These are phyloP conservation scores for Carex parvula DNA, from an alignment of 176 grass and related monocot species.

Conservation along the genomic window DNA sequence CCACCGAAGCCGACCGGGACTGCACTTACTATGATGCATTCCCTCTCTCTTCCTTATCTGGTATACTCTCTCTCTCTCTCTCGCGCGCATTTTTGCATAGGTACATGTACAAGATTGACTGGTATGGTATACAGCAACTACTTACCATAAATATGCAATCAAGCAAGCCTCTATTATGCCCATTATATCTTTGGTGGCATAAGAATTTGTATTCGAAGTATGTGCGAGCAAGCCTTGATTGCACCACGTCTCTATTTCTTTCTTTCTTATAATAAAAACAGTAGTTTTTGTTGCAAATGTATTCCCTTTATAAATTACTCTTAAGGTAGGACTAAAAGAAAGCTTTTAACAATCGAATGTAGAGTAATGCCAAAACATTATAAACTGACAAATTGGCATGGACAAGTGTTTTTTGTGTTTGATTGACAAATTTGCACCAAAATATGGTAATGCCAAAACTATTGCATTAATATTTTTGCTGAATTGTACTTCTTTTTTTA, in stretches of 20 bases:
- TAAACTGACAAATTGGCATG: neutral
- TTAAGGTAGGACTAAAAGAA: neutral
- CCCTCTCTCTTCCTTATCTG: constrained; percentile 20
- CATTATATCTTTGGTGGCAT: neutral
- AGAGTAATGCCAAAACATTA: neutral
- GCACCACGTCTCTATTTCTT: neutral
- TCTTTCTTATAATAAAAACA: neutral
- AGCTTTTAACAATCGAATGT: neutral
- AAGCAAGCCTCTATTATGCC: neutral
- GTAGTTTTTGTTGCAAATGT: neutral
- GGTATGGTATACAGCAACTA: neutral
- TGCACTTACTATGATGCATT: constrained; percentile 47
- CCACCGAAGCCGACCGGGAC: constrained; percentile 34
- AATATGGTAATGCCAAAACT: neutral
- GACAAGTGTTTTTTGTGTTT: neutral
- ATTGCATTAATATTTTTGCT: neutral
- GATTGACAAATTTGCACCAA: neutral
- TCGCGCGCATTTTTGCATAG: neutral
- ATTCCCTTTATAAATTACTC: neutral
- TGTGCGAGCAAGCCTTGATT: neutral
- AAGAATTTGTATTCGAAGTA: neutral
- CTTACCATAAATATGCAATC: neutral
- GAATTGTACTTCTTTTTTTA: neutral
- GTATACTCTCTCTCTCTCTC: constrained; percentile 31
- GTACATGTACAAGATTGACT: neutral